phyloP scores from a whole-genome alignment of 495 filamentous ascomycete genomes.

The Mytilinidion resinicola region DNA sequence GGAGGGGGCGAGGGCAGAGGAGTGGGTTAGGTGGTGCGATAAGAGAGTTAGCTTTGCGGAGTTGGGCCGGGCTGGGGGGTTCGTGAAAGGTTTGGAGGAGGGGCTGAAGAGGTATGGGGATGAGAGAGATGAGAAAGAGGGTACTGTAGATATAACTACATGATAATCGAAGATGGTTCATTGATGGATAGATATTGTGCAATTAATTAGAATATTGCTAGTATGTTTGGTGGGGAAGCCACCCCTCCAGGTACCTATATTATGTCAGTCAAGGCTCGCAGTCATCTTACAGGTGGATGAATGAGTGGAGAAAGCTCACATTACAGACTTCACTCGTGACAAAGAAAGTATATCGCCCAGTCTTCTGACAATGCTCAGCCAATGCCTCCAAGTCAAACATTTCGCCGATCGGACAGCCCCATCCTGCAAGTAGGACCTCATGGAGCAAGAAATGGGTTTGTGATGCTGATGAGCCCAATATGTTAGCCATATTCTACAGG shows the following conservation, averaged over 20 bases:
- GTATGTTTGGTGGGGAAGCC: constrained; percentile 3
- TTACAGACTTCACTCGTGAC: constrained; percentile 49
- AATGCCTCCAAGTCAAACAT: constrained; percentile 50
- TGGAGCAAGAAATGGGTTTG: constrained; percentile 32
- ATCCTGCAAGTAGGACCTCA: constrained; percentile 48
- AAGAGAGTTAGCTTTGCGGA: constrained; percentile 57
- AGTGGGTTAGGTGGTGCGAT: constrained; percentile 57
- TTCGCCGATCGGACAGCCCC: constrained; percentile 50
- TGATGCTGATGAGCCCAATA: neutral
- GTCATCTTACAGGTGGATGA: neutral
- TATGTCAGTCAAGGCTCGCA: neutral
- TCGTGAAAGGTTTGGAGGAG: constrained; percentile 37
- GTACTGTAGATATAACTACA: too few species aligned
- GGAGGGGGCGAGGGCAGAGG: constrained; percentile 50
- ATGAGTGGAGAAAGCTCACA: too few species aligned
- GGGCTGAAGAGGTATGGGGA: constrained; percentile 29
- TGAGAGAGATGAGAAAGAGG: too few species aligned
- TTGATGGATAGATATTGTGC: too few species aligned
- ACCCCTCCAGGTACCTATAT: constrained; percentile 4
- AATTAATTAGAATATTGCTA: constrained; percentile 6
- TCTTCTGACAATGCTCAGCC: constrained; percentile 39
- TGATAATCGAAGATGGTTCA: too few species aligned
- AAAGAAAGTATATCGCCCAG: constrained; percentile 45
- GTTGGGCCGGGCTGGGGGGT: constrained; percentile 44
- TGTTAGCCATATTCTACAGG: too few species aligned